A percentile compares a stretch with the other conserved stretches of the same genome.
Evolutionary conservation across 176 grass and related monocot species (phyloP).

Genomic region (Carex littledalei): DNA sequence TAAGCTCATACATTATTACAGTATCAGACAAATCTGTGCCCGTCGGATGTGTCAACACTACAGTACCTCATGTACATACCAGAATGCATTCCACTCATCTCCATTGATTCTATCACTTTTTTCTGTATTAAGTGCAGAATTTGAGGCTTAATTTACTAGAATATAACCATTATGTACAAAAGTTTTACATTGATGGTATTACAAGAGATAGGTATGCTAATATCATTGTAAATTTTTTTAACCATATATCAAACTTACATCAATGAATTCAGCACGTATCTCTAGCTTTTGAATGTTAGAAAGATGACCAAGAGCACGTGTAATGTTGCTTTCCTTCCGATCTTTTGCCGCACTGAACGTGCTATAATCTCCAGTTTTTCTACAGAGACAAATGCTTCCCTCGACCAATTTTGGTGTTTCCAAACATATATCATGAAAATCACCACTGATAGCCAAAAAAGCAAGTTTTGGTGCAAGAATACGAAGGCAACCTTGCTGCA

Average conservation of each 20-base stretch:
- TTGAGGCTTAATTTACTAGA: too few relatives aligned
- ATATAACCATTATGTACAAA: too few relatives aligned
- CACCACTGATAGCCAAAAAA: constrained; percentile 25
- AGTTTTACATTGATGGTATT: too few relatives aligned
- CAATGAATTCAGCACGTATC: not conserved
- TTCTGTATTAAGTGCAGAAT: too few relatives aligned
- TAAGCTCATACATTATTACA: too few relatives aligned
- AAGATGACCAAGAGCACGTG: constrained; percentile 25
- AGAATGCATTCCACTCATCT: too few relatives aligned
- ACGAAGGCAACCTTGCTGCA: constrained; percentile 19
- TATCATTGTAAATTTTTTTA: not conserved
- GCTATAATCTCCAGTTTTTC: not conserved
- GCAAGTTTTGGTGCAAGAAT: constrained; percentile 39
- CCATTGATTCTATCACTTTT: too few relatives aligned
- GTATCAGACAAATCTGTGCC: too few relatives aligned
- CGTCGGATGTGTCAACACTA: too few relatives aligned
- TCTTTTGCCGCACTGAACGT: not conserved
- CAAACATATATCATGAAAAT: constrained; percentile 29
- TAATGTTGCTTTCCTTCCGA: constrained; percentile 25
- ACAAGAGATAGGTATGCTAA: too few relatives aligned
- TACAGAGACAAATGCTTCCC: not conserved
- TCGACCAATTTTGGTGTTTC: constrained; percentile 23
- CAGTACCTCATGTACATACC: too few relatives aligned
- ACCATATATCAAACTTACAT: constrained; percentile 21
- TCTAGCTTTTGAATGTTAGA: constrained; percentile 30